These are phyloP conservation scores for Termitomyces sp. DNA, from an alignment of 768 basidiomycete species.

Conservation along the genomic window DNA sequence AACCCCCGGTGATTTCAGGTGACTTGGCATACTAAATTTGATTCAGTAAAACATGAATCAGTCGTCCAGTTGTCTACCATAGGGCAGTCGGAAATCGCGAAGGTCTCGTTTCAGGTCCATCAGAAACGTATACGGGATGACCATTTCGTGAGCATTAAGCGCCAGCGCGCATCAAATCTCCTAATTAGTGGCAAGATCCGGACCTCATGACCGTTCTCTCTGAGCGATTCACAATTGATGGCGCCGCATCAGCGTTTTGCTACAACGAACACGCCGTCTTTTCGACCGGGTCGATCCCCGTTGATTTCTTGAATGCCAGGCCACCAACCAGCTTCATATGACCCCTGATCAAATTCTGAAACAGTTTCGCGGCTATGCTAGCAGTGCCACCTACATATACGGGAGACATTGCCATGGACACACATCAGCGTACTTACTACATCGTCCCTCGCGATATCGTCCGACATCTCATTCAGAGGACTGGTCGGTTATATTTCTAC, in stretches of 20 bases:
- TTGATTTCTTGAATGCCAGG: too few species aligned
- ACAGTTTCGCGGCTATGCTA: not conserved
- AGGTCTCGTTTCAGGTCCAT: not conserved
- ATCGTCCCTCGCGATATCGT: too few species aligned
- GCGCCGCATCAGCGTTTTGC: too few species aligned
- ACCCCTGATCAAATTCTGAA: not conserved
- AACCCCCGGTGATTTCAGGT: conserved; percentile 2
- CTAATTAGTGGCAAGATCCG: not conserved
- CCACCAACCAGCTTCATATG: too few species aligned
- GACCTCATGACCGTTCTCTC: too few species aligned
- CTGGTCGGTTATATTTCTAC: not conserved
- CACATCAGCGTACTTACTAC: not conserved
- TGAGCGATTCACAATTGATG: too few species aligned
- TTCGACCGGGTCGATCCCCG: too few species aligned
- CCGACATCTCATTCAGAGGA: not conserved
- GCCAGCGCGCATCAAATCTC: not conserved
- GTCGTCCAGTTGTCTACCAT: too few species aligned
- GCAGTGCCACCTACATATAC: not conserved
- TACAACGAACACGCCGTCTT: too few species aligned
- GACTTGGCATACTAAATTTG: not conserved
- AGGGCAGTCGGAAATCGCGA: not conserved
- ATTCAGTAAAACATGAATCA: not conserved
- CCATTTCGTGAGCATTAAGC: too few species aligned
- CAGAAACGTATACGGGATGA: conserved; percentile 7
- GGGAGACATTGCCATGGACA: not conserved